phyloP scores from a whole-genome alignment of 768 basidiomycete species.

The Butyriboletus loyo region DNA sequence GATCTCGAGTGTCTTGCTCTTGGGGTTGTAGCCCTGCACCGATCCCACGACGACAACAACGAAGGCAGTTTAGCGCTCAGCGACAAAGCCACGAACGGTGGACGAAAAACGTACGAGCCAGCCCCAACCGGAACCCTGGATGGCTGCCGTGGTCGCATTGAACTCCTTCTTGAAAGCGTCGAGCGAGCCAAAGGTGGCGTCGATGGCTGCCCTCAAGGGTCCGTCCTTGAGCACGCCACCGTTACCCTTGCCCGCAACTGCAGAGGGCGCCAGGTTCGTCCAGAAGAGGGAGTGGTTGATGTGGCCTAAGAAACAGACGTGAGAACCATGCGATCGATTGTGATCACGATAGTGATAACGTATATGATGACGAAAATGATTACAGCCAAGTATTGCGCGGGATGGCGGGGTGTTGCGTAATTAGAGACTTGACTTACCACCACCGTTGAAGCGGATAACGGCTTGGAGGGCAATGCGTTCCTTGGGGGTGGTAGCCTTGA shows the following conservation, averaged over 20 bases:
- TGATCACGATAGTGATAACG: slow-evolving; percentile 14
- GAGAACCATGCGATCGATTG: neutral
- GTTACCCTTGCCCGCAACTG: slow-evolving; percentile 47
- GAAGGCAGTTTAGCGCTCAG: neutral
- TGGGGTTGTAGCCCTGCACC: slow-evolving; percentile 64
- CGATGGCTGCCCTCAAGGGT: slow-evolving; percentile 64
- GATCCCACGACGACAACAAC: neutral
- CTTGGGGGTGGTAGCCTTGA: slow-evolving; percentile 64
- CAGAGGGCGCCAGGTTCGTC: slow-evolving; percentile 81
- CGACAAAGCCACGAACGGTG: neutral
- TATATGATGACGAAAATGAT: neutral
- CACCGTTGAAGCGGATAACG: slow-evolving; percentile 95
- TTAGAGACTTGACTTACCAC: slow-evolving; percentile 60
- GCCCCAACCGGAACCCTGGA: slow-evolving; percentile 96
- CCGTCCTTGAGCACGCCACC: slow-evolving; percentile 63
- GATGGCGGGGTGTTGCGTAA: neutral
- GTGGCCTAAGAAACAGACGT: slow-evolving; percentile 49
- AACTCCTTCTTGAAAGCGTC: slow-evolving; percentile 77
- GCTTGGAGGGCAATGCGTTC: slow-evolving; percentile 85
- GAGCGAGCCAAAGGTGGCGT: slow-evolving; percentile 60
- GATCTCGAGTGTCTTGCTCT: slow-evolving; percentile 74
- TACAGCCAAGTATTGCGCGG: neutral
- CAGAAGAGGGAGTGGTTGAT: slow-evolving; percentile 97
- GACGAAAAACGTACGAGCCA: slow-evolving; percentile 71
- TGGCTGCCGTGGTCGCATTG: slow-evolving; percentile 78